phyloP scores from a whole-genome alignment of 2,329 filamentous ascomycete species.

The Fusarium poae region DNA sequence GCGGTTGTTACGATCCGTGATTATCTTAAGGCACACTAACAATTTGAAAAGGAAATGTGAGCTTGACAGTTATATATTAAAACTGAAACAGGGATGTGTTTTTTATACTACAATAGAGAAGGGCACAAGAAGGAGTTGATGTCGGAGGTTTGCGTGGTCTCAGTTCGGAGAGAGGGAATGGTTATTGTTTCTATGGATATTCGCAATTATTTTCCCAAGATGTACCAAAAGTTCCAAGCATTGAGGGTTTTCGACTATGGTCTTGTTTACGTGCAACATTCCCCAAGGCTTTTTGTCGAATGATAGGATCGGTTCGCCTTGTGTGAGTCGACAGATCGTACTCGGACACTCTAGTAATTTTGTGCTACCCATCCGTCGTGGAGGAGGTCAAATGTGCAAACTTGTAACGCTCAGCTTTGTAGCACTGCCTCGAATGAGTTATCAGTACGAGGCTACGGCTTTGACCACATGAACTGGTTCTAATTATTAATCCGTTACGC shows the following conservation, averaged over 20 bases:
- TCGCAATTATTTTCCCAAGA: neutral
- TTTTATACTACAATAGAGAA: neutral
- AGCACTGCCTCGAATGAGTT: slow-evolving; percentile 3
- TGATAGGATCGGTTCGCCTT: neutral
- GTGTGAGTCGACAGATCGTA: neutral
- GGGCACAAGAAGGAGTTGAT: neutral
- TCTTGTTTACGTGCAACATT: neutral
- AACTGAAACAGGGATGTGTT: too few species aligned
- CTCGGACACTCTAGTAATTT: neutral
- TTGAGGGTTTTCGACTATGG: neutral
- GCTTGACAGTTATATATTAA: too few species aligned
- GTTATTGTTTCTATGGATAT: neutral
- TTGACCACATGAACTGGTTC: neutral
- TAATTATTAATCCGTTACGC: slow-evolving; percentile 4
- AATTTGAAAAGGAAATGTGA: too few species aligned
- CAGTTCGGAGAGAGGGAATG: fast-evolving
- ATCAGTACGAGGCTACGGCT: neutral
- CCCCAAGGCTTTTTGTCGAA: neutral
- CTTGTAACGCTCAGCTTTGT: neutral
- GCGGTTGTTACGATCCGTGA: too few species aligned
- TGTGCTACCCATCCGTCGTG: neutral
- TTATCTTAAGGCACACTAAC: too few species aligned
- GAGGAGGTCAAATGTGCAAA: slow-evolving; percentile 9
- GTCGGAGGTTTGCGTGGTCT: neutral
- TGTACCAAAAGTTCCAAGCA: neutral